phyloP scores from a whole-genome alignment of 306 rosid genomes.

The Vigna radiata region DNA sequence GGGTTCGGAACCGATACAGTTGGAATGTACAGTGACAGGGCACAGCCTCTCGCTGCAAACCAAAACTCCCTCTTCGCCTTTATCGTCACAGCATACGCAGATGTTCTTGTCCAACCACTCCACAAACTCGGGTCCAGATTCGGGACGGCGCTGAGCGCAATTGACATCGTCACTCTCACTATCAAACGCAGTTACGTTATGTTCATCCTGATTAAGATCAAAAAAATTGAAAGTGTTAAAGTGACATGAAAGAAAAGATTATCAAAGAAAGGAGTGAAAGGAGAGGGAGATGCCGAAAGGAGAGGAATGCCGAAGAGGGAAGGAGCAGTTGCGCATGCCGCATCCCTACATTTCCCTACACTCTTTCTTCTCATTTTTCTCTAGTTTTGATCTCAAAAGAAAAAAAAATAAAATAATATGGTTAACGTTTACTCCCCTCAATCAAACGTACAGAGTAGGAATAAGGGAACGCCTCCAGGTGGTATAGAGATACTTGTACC shows the following conservation, averaged over 20 bases:
- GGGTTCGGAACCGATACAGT: constrained; percentile 63
- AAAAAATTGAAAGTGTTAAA: background rate
- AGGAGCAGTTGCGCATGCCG: background rate
- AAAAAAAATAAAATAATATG: too few species aligned
- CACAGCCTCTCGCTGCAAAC: constrained; percentile 66
- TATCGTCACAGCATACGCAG: constrained; percentile 58
- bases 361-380: background rate
- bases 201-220: background rate
- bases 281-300: background rate
- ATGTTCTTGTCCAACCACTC: constrained; percentile 41
- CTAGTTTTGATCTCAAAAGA: too few species aligned
- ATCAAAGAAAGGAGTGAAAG: too few species aligned
- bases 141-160: background rate
- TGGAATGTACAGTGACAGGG: constrained; percentile 60
- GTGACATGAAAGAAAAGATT: background rate
- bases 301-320: background rate
- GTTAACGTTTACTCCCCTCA: too few species aligned
- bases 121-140: background rate
- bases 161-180: background rate
- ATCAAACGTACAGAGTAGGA: too few species aligned
- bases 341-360: background rate
- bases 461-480: too few species aligned
- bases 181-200: constrained; percentile 8
- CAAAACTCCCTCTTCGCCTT: constrained; percentile 46
- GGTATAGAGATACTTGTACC: too few species aligned